Evolutionary conservation across 441 rosid species (phyloP), one percentile per base, ranked within the genome.

Genomic region (Breynia disticha): DNA sequence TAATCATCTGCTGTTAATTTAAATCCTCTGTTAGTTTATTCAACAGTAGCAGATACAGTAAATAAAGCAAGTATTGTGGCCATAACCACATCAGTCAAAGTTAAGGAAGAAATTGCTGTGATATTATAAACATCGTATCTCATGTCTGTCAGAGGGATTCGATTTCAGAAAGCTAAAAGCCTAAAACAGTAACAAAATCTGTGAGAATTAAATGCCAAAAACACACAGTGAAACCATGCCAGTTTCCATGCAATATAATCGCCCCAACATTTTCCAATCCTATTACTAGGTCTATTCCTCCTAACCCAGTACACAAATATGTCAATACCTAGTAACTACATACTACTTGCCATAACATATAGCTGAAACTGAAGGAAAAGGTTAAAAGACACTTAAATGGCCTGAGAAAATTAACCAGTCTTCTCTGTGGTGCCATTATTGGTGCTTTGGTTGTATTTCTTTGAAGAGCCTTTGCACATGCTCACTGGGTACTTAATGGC

Each of bases 401-500:
- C 13, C 11, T 0, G 13, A 15, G 9, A 9, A 41, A 41, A 41
- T 28, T 28, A 41, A 41, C 44, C 44, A 6, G n/a, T 41, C 4
- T 20, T 57, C 17, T 56, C 45, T 28, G 57, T 22, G 56, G 52
- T 19, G 52, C 38, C 48, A 32, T 22, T 28, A 42, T 14, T 48
- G 20, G 45, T 52, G 10, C 48, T 60, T 10, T 44, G 67, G 44
- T 19, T 38, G 48, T 50, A 17, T 46, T 60, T 55, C 57, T 60
- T 41, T 32, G 67, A 54, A n/a, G 69, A 59, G 47, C 47, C 64
- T 16, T 64, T 67, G 57, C 51, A 50, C 35, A 49, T 38, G 57
- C 66, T 65, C 47, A 50, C 72, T 1, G 97, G 97, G 68, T 90
- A 90, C 72, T 90, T 90, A 35, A 80, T 57, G 57, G 94, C 97